phyloP scores from a whole-genome alignment of 257 asterid species.

The Echium plantagineum region DNA sequence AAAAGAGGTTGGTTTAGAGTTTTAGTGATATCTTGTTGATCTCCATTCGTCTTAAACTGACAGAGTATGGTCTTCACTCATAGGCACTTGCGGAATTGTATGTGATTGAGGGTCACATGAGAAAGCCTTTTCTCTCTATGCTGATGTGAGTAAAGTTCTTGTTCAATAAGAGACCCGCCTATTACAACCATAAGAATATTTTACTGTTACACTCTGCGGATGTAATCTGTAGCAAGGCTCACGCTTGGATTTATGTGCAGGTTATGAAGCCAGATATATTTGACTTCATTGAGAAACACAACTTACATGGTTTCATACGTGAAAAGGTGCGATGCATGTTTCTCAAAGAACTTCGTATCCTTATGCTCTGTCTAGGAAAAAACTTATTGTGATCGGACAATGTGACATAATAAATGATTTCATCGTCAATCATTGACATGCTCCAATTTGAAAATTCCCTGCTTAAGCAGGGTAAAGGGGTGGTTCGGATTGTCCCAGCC shows the following conservation, averaged over 20 bases:
- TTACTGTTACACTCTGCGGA: conserved; percentile 7
- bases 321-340: conserved; percentile 52
- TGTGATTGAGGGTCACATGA: conserved; percentile 76
- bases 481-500: no score
- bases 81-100: conserved; percentile 92
- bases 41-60: conserved; percentile 7
- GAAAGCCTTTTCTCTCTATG: conserved; percentile 81
- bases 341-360: not conserved
- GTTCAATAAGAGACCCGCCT: not conserved
- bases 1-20: conserved; percentile 55
- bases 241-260: conserved; percentile 37
- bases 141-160: conserved; percentile 62
- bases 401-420: not conserved
- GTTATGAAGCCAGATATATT: conserved; percentile 77
- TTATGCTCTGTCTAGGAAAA: not conserved
- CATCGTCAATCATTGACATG: no score
- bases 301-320: conserved; percentile 67
- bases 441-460: no score
- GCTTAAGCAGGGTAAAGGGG: no score
- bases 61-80: conserved; percentile 12
- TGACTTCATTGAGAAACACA: conserved; percentile 89
- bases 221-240: conserved; percentile 1
- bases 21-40: conserved; percentile 4
- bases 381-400: not conserved
- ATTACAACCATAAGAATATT: not conserved